Conservation (phyloP, 257 asterid species). For the Osmanthus fragrans region DNA sequence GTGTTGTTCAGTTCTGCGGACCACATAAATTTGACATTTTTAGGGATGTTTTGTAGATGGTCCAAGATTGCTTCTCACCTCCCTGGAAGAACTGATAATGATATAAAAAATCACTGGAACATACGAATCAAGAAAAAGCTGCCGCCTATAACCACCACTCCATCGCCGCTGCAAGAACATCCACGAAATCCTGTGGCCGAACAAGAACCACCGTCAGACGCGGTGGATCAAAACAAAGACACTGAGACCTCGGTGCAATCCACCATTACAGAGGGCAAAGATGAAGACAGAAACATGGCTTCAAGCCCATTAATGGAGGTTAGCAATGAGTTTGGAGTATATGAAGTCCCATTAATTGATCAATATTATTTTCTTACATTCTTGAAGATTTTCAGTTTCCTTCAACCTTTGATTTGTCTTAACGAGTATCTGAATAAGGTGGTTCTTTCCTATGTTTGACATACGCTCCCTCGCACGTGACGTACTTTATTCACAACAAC, state of each 20-base stretch:
- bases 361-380: conserved; percentile 26
- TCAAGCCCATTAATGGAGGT: conserved; percentile 27
- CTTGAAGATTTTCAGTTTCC: conserved; percentile 36
- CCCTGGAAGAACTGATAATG: conserved; percentile 95
- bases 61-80: conserved; percentile 92
- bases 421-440: no score
- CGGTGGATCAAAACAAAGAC: background rate
- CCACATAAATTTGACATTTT: background rate
- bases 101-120: conserved; percentile 92
- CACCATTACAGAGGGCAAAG: conserved; percentile 20
- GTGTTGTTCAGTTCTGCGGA: background rate
- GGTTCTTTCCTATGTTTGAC: background rate
- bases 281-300: background rate
- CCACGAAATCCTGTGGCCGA: background rate
- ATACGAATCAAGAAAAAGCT: conserved; percentile 84
- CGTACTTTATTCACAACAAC: no score
- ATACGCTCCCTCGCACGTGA: no score
- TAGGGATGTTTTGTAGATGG: conserved; percentile 53
- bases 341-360: conserved; percentile 70
- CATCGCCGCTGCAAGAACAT: background rate
- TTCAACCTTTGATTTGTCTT: no score
- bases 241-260: conserved; percentile 28
- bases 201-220: background rate
- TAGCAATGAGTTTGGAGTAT: conserved; percentile 59
- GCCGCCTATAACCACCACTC: conserved; percentile 23